Conservation (phyloP, 257 asterid genomes). For the Nicotiana undulata region DNA sequence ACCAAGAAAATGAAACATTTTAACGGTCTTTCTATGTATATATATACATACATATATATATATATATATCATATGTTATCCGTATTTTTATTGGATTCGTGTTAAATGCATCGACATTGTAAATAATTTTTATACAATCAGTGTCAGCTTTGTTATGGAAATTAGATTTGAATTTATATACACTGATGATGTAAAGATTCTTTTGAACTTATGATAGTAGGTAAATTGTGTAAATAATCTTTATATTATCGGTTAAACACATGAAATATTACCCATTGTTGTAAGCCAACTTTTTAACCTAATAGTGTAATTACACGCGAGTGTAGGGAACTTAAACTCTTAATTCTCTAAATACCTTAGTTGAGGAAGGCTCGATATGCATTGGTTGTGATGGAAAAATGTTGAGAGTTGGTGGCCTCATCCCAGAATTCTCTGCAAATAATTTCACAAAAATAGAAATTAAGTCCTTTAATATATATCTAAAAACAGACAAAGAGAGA, state of each 20-base stretch:
- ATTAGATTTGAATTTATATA: no score
- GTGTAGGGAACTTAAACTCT: neutral
- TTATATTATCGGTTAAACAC: no score
- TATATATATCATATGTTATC: neutral
- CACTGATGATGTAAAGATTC: no score
- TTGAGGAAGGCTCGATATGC: slow-evolving; percentile 67
- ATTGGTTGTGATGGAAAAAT: slow-evolving; percentile 96
- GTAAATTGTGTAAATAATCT: no score
- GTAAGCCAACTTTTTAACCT: no score
- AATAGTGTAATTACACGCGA: no score
- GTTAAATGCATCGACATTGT: neutral
- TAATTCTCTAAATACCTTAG: slow-evolving; percentile 32
- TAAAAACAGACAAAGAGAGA: neutral
- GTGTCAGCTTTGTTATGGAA: no score
- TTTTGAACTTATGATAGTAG: no score
- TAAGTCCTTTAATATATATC: no score
- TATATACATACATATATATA: no score
- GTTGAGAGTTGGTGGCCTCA: slow-evolving; percentile 74
- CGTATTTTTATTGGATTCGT: neutral
- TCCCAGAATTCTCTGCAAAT: slow-evolving; percentile 55
- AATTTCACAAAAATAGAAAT: neutral
- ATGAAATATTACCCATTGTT: no score
- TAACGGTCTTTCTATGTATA: neutral
- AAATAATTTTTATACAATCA: neutral
- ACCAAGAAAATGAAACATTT: neutral